These are phyloP conservation scores for Aspergillus fijiensis DNA, from an alignment of 2,329 filamentous ascomycete genomes.

Conservation along the genomic window DNA sequence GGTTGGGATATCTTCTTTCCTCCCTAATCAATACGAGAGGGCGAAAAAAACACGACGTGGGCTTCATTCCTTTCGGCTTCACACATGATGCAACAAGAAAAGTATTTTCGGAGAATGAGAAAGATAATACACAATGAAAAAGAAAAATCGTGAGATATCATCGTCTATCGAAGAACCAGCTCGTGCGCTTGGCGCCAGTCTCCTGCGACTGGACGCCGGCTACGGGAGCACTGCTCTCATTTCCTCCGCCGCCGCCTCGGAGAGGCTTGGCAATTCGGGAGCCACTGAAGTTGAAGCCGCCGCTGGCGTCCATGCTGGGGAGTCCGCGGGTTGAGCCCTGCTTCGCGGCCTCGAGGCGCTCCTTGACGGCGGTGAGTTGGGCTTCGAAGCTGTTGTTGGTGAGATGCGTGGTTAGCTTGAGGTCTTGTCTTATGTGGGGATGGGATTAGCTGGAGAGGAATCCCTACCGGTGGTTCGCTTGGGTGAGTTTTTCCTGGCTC, in stretches of 20 bases:
- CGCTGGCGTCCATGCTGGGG: conserved; percentile 61
- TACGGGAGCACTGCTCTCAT: conserved; percentile 36
- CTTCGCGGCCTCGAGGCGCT: conserved; percentile 94
- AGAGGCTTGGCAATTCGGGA: conserved; percentile 65
- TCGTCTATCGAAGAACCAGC: conserved; percentile 52
- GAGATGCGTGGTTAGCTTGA: conserved; percentile 12
- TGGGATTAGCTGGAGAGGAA: conserved; percentile 12
- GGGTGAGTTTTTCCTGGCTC: conserved; percentile 96
- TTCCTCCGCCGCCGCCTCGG: conserved; percentile 49
- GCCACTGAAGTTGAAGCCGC: conserved; percentile 69
- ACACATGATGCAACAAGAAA: neutral
- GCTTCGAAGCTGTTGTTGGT: conserved; percentile 75
- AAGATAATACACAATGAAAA: conserved; percentile 27
- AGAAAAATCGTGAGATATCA: conserved; percentile 34
- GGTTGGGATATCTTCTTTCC: no score
- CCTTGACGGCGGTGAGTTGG: conserved; percentile 95
- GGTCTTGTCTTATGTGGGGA: neutral
- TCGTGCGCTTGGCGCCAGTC: conserved; percentile 61
- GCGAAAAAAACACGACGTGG: no score
- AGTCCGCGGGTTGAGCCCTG: conserved; percentile 84
- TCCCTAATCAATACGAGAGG: no score
- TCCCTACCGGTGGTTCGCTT: conserved; percentile 92
- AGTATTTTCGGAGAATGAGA: conserved; percentile 22
- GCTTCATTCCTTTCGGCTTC: no score
- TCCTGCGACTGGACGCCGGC: conserved; percentile 66